These are phyloP conservation scores for Phytopythium aichiense DNA, from an alignment of 352 stramenopile species.

Conservation along the genomic window DNA sequence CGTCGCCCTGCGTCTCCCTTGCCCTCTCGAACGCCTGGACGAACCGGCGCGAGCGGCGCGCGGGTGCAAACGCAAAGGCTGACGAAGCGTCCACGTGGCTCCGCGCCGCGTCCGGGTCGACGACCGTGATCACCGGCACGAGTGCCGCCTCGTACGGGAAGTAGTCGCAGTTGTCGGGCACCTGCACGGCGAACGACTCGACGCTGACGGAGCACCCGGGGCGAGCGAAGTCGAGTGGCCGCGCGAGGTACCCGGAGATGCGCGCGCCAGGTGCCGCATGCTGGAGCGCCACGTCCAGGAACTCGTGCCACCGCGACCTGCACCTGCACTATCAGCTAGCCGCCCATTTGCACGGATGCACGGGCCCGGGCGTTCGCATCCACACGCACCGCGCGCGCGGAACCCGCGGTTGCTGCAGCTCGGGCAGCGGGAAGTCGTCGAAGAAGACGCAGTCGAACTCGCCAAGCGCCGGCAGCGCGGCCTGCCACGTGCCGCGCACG, in stretches of 20 bases:
- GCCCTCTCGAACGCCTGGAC: slow-evolving; percentile 20
- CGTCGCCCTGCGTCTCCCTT: slow-evolving; percentile 5
- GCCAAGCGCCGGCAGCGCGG: slow-evolving; percentile 36
- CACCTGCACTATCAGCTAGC: not conserved
- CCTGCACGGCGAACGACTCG: slow-evolving; percentile 26
- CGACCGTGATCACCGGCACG: slow-evolving; percentile 57
- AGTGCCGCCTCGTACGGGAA: slow-evolving; percentile 59
- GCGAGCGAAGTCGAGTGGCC: slow-evolving; percentile 39
- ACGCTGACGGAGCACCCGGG: slow-evolving; percentile 35
- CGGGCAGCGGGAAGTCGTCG: slow-evolving; percentile 73
- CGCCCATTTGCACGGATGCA: no score
- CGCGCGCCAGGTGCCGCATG: slow-evolving; percentile 43
- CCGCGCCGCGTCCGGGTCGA: slow-evolving; percentile 23
- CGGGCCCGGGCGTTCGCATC: not conserved
- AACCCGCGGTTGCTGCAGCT: slow-evolving; percentile 19
- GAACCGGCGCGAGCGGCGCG: slow-evolving; percentile 17
- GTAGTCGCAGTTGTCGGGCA: slow-evolving; percentile 51
- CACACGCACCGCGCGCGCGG: not conserved
- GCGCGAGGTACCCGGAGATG: slow-evolving; percentile 66
- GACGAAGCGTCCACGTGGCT: not conserved
- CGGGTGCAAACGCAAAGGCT: not conserved
- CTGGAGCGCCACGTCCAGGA: slow-evolving; percentile 49
- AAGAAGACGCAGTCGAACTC: slow-evolving; percentile 82
- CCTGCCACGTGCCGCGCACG: slow-evolving; percentile 69
- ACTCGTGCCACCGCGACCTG: slow-evolving; percentile 70